Evolutionary conservation across 176 grass and related monocot species (phyloP).

Genomic region (Miscanthus lutarioriparius): DNA sequence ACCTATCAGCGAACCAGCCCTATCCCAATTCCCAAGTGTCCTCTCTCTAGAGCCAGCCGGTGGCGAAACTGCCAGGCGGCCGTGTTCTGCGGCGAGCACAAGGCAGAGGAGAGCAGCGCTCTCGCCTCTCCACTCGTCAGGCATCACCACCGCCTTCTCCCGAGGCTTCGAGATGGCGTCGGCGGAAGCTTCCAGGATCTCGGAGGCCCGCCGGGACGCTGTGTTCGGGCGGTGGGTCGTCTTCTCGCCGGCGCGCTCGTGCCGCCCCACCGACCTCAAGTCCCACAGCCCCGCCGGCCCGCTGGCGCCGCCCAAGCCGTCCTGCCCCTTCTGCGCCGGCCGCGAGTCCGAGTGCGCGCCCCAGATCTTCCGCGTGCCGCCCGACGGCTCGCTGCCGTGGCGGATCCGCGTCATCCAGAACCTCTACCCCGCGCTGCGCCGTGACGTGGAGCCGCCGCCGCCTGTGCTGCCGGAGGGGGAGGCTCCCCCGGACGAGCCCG

Average conservation of each 20-base stretch:
- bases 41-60: not conserved
- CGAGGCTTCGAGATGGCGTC: constrained; percentile 7
- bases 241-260: constrained; percentile 76
- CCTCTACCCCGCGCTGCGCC: constrained; percentile 77
- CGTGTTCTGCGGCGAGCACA: not conserved
- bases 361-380: constrained; percentile 81
- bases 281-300: constrained; percentile 40
- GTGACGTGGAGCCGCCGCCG: constrained; percentile 58
- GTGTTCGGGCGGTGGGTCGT: constrained; percentile 87
- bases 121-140: not conserved
- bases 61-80: not conserved
- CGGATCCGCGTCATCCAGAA: constrained; percentile 97
- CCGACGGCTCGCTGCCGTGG: constrained; percentile 40
- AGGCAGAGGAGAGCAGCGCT: not conserved
- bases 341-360: constrained; percentile 88
- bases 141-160: not conserved
- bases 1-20: not conserved
- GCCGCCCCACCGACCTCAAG: constrained; percentile 93
- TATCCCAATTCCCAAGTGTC: not conserved
- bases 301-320: constrained; percentile 34
- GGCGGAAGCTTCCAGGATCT: constrained; percentile 44
- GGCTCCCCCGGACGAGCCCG: not conserved
- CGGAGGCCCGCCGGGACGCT: constrained; percentile 64
- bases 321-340: constrained; percentile 90
- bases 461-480: not conserved